A percentile compares a stretch with the other conserved stretches of the same genome.
phyloP scores from a whole-genome alignment of 2,329 filamentous ascomycete genomes.

The Fusarium sarcochroum region DNA sequence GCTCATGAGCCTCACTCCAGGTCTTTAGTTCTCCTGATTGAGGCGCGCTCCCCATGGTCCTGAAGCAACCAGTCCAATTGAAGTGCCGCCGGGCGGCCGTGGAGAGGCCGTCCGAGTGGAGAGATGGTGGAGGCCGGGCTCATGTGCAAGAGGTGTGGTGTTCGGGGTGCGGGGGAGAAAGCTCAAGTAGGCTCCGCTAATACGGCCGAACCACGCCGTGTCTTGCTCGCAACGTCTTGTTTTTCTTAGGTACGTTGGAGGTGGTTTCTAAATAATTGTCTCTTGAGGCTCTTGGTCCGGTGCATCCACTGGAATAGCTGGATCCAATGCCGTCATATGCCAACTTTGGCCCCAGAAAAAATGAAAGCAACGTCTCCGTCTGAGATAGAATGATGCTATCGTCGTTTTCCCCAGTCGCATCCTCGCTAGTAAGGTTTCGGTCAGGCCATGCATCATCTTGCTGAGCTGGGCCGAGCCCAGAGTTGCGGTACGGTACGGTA shows the following conservation, averaged over 20 bases:
- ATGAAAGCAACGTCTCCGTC: conserved; percentile 3
- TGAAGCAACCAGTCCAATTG: conserved; percentile 32
- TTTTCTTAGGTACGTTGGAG: conserved; percentile 1
- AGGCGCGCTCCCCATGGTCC: conserved; percentile 31
- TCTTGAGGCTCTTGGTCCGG: conserved; percentile 22
- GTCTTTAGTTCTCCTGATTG: conserved; percentile 28
- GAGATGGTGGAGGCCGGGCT: conserved; percentile 34
- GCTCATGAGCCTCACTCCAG: conserved; percentile 34
- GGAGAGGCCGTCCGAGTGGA: conserved; percentile 42
- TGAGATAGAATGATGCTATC: conserved; percentile 29
- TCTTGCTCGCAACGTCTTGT: conserved; percentile 34
- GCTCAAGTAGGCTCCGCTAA: conserved; percentile 46
- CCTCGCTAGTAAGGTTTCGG: conserved; percentile 35
- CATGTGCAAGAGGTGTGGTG: conserved; percentile 32
- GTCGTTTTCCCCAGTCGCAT: conserved; percentile 6
- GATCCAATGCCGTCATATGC: conserved; percentile 36
- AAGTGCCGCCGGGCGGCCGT: conserved; percentile 41
- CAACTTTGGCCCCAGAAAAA: conserved; percentile 24
- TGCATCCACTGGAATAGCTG: conserved; percentile 20
- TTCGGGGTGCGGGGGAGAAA: conserved; percentile 47
- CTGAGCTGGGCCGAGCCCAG: conserved; percentile 40
- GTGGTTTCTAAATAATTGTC: conserved; percentile 11
- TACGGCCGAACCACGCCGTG: conserved; percentile 46
- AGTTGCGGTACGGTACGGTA: conserved; percentile 30
- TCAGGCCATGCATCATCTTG: conserved; percentile 42